phyloP scores from a whole-genome alignment of 441 rosid genomes.

The Euphorbia celastroides region DNA sequence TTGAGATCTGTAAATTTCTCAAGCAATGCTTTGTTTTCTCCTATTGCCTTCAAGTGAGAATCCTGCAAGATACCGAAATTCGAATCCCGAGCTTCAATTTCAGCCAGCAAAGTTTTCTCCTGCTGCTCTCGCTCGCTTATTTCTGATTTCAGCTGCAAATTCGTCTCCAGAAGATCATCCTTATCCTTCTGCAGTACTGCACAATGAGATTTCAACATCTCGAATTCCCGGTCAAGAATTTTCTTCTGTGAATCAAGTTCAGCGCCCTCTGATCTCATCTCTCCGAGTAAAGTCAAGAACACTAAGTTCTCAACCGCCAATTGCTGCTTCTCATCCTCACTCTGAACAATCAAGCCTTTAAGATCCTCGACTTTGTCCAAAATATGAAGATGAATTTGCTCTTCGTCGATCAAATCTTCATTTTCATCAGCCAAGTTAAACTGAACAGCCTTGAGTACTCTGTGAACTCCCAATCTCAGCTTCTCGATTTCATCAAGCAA shows the following conservation, averaged over 20 bases:
- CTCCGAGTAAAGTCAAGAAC: conserved; percentile 46
- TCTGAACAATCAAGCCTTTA: conserved; percentile 47
- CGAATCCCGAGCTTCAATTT: conserved; percentile 32
- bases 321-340: conserved; percentile 55
- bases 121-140: conserved; percentile 39
- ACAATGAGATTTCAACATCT: conserved; percentile 37
- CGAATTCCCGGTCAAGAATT: conserved; percentile 40
- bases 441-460: conserved; percentile 50
- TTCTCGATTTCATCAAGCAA: conserved; percentile 49
- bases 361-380: conserved; percentile 51
- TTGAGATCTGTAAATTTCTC: conserved; percentile 41
- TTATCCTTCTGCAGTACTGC: conserved; percentile 36
- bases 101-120: conserved; percentile 38
- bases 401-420: conserved; percentile 40
- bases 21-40: conserved; percentile 45
- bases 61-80: conserved; percentile 43
- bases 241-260: conserved; percentile 56
- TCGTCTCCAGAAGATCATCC: conserved; percentile 50
- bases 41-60: conserved; percentile 37
- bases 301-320: conserved; percentile 49
- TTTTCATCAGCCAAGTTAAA: conserved; percentile 34
- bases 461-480: conserved; percentile 51
- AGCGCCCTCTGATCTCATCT: conserved; percentile 37
- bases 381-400: conserved; percentile 55
- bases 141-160: conserved; percentile 47